Percentiles rank a stretch among this genome's conserved stretches.
These are phyloP conservation scores for Ceratocystis papillata DNA, from an alignment of 2,329 filamentous ascomycete genomes.

Conservation along the genomic window DNA sequence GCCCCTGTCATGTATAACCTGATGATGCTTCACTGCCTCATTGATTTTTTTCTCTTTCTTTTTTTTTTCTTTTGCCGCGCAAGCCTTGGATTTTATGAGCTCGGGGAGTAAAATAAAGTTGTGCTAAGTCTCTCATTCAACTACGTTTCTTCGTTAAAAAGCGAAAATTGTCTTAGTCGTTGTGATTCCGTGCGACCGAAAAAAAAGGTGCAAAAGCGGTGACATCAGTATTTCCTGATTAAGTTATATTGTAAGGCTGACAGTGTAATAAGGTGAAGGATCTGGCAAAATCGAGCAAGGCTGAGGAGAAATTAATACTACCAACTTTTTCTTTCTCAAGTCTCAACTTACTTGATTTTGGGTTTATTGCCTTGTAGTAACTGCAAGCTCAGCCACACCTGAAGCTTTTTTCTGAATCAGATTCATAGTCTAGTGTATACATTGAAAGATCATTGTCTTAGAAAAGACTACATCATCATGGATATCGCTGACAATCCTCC, in stretches of 20 bases:
- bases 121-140: not conserved
- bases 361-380: no score
- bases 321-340: not conserved
- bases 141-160: not conserved
- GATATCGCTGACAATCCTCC: not conserved
- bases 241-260: slow-evolving; percentile 7
- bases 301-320: not conserved
- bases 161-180: not conserved
- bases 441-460: not conserved
- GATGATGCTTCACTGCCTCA: not conserved
- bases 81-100: not conserved
- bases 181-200: not conserved
- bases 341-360: not conserved
- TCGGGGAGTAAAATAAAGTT: not conserved
- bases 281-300: slow-evolving; percentile 7
- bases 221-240: slow-evolving; percentile 3
- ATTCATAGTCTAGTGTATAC: not conserved
- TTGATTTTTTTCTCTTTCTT: not conserved
- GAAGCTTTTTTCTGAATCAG: not conserved
- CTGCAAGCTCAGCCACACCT: no score
- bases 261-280: not conserved
- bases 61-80: not conserved
- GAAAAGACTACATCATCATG: not conserved
- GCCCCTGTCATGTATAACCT: not conserved
- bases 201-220: not conserved